Conservation (phyloP, 2,329 filamentous ascomycete species). For the Neofusicoccum ribis region DNA sequence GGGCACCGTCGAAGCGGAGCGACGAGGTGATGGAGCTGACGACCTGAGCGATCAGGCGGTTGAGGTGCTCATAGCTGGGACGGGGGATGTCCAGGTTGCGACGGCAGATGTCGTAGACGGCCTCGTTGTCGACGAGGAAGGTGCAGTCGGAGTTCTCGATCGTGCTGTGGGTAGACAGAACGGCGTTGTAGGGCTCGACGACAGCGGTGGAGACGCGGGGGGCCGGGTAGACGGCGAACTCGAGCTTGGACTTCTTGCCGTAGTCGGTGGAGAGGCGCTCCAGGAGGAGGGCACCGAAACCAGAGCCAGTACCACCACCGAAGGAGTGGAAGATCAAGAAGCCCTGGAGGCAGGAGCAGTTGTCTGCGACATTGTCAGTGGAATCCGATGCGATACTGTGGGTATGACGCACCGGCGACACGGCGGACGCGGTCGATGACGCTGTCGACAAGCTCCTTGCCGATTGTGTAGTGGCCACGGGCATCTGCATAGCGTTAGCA, state of each 20-base stretch:
- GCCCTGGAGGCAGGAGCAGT: constrained; percentile 96
- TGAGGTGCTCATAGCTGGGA: constrained; percentile 97
- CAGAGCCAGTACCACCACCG: constrained; percentile 96
- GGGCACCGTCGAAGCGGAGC: constrained; percentile 95
- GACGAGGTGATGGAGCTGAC: constrained; percentile 98
- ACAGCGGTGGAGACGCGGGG: constrained; percentile 96
- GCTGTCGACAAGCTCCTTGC: constrained; percentile 98
- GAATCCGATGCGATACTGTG: neutral
- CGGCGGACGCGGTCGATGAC: constrained; percentile 97
- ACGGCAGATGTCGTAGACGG: constrained; percentile 99
- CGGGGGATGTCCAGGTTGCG: constrained; percentile 96
- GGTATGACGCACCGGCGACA: constrained; percentile 60
- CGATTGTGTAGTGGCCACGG: constrained; percentile 98
- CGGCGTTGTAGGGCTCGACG: constrained; percentile 99
- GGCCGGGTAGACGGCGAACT: constrained; percentile 98
- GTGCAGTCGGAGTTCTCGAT: constrained; percentile 99
- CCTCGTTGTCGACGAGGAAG: constrained; percentile 99
- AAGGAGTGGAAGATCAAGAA: constrained; percentile 99
- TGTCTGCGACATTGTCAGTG: constrained; percentile 55
- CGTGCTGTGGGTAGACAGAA: constrained; percentile 97
- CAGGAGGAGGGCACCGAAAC: constrained; percentile 97
- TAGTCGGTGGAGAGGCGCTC: constrained; percentile 98
- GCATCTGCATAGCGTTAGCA: constrained; percentile 60
- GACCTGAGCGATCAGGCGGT: constrained; percentile 97
- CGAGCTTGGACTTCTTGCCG: constrained; percentile 99